Base-by-base conservation (phyloP, 2,329 filamentous ascomycete genomes). In the Colletotrichum eremochloae region DNA sequence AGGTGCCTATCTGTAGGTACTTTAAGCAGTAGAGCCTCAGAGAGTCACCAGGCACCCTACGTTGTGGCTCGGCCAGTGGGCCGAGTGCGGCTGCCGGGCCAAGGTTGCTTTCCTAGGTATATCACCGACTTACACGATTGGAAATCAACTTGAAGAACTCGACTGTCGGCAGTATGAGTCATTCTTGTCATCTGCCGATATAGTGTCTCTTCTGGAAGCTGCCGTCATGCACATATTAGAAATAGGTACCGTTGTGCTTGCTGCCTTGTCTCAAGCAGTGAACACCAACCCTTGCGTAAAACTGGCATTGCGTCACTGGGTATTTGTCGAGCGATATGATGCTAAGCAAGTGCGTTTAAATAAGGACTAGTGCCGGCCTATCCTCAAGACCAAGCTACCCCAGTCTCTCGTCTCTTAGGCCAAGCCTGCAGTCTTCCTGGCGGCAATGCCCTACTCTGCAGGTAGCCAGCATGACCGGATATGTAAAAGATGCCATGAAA, bases 301-400 rank as follows among this genome's bases (percentile, higher is more conserved):
- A 3, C 5, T 7, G 14, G 36, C 11, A 50, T 18, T 46, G 50
- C 31, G 29, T 58, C 63, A 58, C 33, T 38, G 14, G 50, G 24
- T 36, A 44, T 48, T 46, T 29, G 4, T 61, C 38, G 46, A 56
- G 38, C 53, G 46, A 48, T 29, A 29, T 36, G 24, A 50, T 62
- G 48, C 48, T 55, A 50, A 36, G 53, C 38, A 20, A 67, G 53
- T 57, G 40, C 50, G 63, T 56, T 62, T 42, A 52, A 33, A 62
- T 62, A 33, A 48, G 56, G 63, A 56, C 69, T 64, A 63, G 53
- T 55, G 58, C 36, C 61, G 64, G 50, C 66, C 66, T 61, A 36
- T 65, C 48, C 33, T 56, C 50, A 63, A 72, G 61, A 67, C 40
- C 55, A 12, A 70, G 55, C 60, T 60, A 50, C 33, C 48, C 63